Percentiles rank a stretch among this genome's conserved stretches.
Conservation (phyloP, 2,329 filamentous ascomycete species). For the Catunica adiposa region DNA sequence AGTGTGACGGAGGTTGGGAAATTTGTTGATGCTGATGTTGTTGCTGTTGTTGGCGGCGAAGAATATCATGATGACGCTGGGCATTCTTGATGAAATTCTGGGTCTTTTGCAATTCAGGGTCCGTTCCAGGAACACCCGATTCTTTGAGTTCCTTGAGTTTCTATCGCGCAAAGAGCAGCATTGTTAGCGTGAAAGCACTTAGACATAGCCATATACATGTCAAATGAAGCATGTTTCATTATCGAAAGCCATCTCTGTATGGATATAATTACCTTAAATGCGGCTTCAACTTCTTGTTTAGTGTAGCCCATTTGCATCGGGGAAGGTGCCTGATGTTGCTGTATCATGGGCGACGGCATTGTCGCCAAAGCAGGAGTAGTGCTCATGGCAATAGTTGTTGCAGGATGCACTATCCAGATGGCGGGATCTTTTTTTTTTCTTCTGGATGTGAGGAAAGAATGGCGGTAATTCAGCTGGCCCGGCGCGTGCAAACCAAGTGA, state of each 20-base stretch:
- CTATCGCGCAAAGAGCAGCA: slow-evolving; percentile 27
- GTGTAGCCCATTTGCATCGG: slow-evolving; percentile 5
- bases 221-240: too few species aligned
- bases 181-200: too few species aligned
- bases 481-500: neutral
- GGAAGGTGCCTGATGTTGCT: slow-evolving; percentile 6
- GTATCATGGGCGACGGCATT: slow-evolving; percentile 14
- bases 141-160: slow-evolving; percentile 83
- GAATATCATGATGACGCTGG: slow-evolving; percentile 35
- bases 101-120: slow-evolving; percentile 76
- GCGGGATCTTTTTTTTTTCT: too few species aligned
- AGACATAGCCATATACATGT: too few species aligned
- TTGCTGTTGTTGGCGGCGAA: slow-evolving; percentile 30
- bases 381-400: slow-evolving; percentile 1
- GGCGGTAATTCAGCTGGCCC: neutral
- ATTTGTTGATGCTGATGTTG: slow-evolving; percentile 33
- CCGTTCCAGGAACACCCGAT: slow-evolving; percentile 59
- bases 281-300: slow-evolving; percentile 12
- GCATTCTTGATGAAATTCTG: slow-evolving; percentile 59
- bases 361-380: slow-evolving; percentile 12
- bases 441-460: neutral
- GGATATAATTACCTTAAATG: slow-evolving; percentile 9
- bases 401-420: neutral
- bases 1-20: slow-evolving; percentile 17
- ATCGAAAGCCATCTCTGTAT: too few species aligned